Percentiles rank a stretch among this genome's conserved stretches.
Conservation (phyloP, 1,284 basidiomycete species). For the Pyrrhoderma lamaoense region DNA sequence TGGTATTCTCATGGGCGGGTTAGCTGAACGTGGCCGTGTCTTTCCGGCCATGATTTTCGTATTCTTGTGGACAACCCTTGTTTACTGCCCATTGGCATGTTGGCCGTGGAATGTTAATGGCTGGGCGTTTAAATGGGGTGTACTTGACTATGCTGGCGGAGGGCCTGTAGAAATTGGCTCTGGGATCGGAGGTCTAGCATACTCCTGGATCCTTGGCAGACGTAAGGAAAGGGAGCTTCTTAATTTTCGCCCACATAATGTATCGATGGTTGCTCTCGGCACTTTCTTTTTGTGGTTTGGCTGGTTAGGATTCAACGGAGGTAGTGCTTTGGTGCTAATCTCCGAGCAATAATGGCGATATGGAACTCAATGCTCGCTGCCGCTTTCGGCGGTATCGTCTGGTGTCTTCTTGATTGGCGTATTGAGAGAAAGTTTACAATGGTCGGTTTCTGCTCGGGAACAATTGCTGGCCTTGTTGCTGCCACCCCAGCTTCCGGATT, state of each 20-base stretch:
- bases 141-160: conserved; percentile 83
- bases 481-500: conserved; percentile 77
- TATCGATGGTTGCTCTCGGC: conserved; percentile 83
- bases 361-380: conserved; percentile 86
- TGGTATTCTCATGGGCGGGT: conserved; percentile 69
- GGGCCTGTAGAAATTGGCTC: conserved; percentile 92
- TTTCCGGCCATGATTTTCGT: conserved; percentile 84
- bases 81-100: conserved; percentile 75
- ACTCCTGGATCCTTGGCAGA: conserved; percentile 76
- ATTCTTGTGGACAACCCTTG: conserved; percentile 81
- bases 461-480: conserved; percentile 86
- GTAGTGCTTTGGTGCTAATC: conserved; percentile 82
- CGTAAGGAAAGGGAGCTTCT: conserved; percentile 75
- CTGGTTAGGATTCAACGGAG: conserved; percentile 50
- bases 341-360: conserved; percentile 80
- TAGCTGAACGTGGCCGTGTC: conserved; percentile 85
- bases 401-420: conserved; percentile 84
- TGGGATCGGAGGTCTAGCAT: conserved; percentile 81
- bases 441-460: conserved; percentile 83
- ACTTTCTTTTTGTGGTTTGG: conserved; percentile 91
- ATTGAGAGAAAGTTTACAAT: conserved; percentile 76
- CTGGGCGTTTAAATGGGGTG: conserved; percentile 89
- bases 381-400: conserved; percentile 74
- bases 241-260: conserved; percentile 91
- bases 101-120: conserved; percentile 76